Evolutionary conservation across 2,329 filamentous ascomycete genomes (phyloP), one percentile per base, ranked within the genome.

Genomic region (Epichloe scottii): DNA sequence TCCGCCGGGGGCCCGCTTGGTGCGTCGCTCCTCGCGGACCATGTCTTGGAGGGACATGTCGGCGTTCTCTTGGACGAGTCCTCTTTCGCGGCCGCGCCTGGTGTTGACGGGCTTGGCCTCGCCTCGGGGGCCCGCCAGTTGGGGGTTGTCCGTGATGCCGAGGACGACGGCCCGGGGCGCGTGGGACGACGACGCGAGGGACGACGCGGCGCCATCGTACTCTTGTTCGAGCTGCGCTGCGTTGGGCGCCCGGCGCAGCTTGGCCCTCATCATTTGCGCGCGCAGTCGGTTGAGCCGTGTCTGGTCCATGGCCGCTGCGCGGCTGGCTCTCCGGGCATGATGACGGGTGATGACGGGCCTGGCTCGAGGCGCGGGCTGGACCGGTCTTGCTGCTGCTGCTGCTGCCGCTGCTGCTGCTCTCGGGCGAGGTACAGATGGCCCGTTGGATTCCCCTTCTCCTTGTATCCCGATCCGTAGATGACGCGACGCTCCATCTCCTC

Each of bases 21-120:
- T 96, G 50, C 91, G 84, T 37, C 88, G 82, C 68, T 98, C 93
- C 67, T 97, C 90, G 30, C 89, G 82, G 17, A 98, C 82, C 93
- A 98, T 98, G 66, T 98, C 93, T 50, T 95, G 89, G 54, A 98
- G 86, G 33, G 75, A 84, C 89, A 98, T 97, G 60, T 97, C 89
- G 49, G 94, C 87, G 62, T 97, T 97, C 57, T 93, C 89, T 58
- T 87, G 81, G 5, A 98, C 86, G 7, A 82, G 76, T 1, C 91
- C 93, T 50, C 90, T 82, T 66, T 95, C 90, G 5, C 81, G 78
- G 3, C 90, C 91, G 46, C 90, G 81, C 62, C 86, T 93, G 53
- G 81, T 95, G 26, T 84, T 80, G 7, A 96, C 74, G 0, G 80
- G 71, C 58, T 84, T 90, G 51, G 91, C 86, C 68, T 97, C 93